These are phyloP conservation scores for Yamadazyma nakazawae DNA, from an alignment of 805 yeast species.

Conservation along the genomic window DNA sequence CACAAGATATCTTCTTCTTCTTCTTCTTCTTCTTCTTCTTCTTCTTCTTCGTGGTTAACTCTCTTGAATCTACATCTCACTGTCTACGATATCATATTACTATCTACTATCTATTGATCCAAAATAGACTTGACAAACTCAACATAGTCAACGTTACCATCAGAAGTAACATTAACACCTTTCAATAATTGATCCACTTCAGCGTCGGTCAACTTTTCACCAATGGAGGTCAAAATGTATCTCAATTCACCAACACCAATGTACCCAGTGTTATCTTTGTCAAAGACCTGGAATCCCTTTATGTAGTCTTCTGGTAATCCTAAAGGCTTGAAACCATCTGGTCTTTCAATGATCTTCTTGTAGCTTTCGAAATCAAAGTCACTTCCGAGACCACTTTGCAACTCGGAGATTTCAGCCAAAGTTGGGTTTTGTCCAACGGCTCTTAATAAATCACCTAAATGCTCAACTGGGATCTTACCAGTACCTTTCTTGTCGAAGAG, in stretches of 20 bases:
- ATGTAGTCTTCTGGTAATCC: slow-evolving; percentile 91
- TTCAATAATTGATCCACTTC: slow-evolving; percentile 96
- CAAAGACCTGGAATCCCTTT: slow-evolving; percentile 92
- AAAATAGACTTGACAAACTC: slow-evolving; percentile 91
- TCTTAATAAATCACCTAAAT: slow-evolving; percentile 88
- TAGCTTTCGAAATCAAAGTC: slow-evolving; percentile 75
- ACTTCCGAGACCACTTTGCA: slow-evolving; percentile 40
- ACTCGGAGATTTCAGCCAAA: slow-evolving; percentile 69
- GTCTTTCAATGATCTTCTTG: slow-evolving; percentile 73
- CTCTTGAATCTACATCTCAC: not conserved
- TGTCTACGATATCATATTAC: not conserved
- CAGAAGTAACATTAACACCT: slow-evolving; percentile 90
- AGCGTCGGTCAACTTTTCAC: slow-evolving; percentile 84
- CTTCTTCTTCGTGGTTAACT: too few species aligned
- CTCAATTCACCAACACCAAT: slow-evolving; percentile 96
- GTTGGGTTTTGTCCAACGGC: slow-evolving; percentile 99
- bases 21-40: too few species aligned
- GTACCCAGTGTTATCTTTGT: slow-evolving; percentile 91
- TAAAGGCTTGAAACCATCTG: slow-evolving; percentile 81
- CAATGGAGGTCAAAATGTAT: slow-evolving; percentile 91
- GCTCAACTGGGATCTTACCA: slow-evolving; percentile 80
- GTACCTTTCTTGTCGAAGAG: slow-evolving; percentile 95
- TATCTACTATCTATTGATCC: slow-evolving; percentile 57
- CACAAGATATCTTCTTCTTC: too few species aligned
- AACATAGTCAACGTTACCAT: slow-evolving; percentile 91